These are phyloP conservation scores for Lipomyces anomalus DNA, from an alignment of 805 yeast species.

Conservation along the genomic window DNA sequence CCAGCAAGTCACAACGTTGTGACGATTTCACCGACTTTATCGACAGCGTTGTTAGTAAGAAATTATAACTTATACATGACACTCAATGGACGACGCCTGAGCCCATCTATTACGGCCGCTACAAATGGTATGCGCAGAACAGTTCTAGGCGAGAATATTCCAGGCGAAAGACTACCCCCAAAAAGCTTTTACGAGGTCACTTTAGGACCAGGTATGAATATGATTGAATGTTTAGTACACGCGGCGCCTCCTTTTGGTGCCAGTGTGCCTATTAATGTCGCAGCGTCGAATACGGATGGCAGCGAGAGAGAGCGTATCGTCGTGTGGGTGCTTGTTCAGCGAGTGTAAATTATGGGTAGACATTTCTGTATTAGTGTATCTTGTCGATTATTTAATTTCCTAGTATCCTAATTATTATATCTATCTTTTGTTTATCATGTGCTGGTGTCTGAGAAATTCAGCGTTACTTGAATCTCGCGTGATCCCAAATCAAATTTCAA, in stretches of 20 bases:
- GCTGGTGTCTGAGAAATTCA: too few relatives aligned
- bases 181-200: constrained; percentile 22
- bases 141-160: too few relatives aligned
- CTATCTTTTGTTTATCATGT: too few relatives aligned
- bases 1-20: constrained; percentile 18
- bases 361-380: too few relatives aligned
- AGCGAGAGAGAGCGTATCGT: constrained; percentile 23
- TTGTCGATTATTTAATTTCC: too few relatives aligned
- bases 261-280: too few relatives aligned
- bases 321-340: constrained; percentile 21
- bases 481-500: too few relatives aligned
- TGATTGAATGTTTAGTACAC: constrained; percentile 23
- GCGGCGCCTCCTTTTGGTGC: constrained; percentile 22
- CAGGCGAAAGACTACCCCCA: constrained; percentile 23
- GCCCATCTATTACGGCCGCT: constrained; percentile 18
- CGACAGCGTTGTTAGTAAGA: constrained; percentile 15
- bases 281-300: constrained; percentile 15
- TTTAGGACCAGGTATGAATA: constrained; percentile 19
- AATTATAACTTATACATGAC: constrained; percentile 24
- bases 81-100: constrained; percentile 20
- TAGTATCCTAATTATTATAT: too few relatives aligned
- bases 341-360: too few relatives aligned
- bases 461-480: too few relatives aligned
- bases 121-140: constrained; percentile 6
- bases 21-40: constrained; percentile 23